Base-by-base conservation (phyloP, 1,284 basidiomycete species). In the Porodaedalea pini region DNA sequence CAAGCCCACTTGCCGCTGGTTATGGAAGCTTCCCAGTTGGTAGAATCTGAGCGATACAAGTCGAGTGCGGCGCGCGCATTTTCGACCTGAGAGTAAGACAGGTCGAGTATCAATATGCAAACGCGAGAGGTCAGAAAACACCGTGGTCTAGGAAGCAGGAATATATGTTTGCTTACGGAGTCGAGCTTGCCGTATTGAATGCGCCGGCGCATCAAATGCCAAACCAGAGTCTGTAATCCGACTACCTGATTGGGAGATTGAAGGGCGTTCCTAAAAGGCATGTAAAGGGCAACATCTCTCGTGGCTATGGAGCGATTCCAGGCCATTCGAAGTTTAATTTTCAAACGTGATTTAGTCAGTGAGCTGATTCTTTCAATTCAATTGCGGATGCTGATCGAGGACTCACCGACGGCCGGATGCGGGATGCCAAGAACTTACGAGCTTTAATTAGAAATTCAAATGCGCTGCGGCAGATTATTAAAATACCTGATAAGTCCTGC, bases 221-320 rank as follows among this genome's bases (percentile, higher is more conserved):
- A 90, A 67, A 84, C 79, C 25, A 92, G 73, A 4, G 89, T 91
- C 65, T 82, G 85, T 31, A 92, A 75, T 31, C 90, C 88, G 60
- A 88, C 73, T 44, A 81, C 69, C 62, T 86, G 83, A 63, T 83
- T 81, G 6, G 83, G 80, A 17, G 78, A 79, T 32, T 79, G 79
- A 50, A 91, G 71, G 1, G 85, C 78, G 55, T 82, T 85, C 66
- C 86, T 79, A 67, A 90, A 91, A 1, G 89, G 88, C 73, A 84
- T 81, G 70, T 90, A 92, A 31, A 92, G 71, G 2, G 83, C 89
- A 43, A 90, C 86, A 64, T 92, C 90, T 56, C 89, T 80, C n/a
- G 89, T 91, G 51, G 78, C 76, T 59, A 50, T 15, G 19, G 31
- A n/a, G 32, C 7, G 11, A 47, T 37, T 31, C 29, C 8, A 31